Conservation (phyloP, 345 rosid genomes). For the Euphorbia lathyris region DNA sequence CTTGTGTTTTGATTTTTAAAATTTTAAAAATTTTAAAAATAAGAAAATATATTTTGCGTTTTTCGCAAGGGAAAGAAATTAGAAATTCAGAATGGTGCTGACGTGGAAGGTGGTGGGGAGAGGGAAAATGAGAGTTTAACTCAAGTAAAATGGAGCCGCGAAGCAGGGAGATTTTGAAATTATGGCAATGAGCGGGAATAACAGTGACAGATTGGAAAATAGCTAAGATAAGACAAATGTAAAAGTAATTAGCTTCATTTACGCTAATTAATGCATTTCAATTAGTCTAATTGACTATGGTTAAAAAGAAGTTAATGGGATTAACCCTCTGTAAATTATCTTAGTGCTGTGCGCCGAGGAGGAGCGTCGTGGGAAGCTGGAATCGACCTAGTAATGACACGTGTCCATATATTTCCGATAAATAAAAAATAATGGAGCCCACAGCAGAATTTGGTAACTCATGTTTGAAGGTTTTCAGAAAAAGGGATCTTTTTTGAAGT, state of each 20-base stretch:
- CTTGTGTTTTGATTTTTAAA: conserved; percentile 13
- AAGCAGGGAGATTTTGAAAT: conserved; percentile 31
- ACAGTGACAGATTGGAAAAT: conserved; percentile 15
- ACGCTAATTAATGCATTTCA: background rate
- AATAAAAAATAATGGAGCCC: too few relatives aligned
- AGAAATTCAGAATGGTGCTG: conserved; percentile 9
- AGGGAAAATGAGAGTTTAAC: conserved; percentile 13
- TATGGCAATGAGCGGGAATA: conserved; percentile 57
- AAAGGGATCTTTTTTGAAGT: too few relatives aligned
- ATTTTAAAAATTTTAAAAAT: conserved; percentile 9
- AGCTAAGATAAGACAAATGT: background rate
- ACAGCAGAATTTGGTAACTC: too few relatives aligned
- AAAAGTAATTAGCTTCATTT: background rate
- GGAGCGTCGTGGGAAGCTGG: too few relatives aligned
- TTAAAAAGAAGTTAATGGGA: too few relatives aligned
- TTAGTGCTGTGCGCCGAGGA: too few relatives aligned
- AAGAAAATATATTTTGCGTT: background rate
- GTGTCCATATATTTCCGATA: too few relatives aligned
- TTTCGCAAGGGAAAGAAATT: background rate
- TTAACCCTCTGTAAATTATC: background rate
- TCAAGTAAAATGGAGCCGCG: conserved; percentile 25
- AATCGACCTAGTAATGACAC: too few relatives aligned
- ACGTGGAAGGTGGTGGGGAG: conserved; percentile 30
- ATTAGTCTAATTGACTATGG: background rate
- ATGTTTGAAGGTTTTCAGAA: too few relatives aligned